phyloP scores from a whole-genome alignment of 305 asterid genomes.

The Fraxinus paxiana region DNA sequence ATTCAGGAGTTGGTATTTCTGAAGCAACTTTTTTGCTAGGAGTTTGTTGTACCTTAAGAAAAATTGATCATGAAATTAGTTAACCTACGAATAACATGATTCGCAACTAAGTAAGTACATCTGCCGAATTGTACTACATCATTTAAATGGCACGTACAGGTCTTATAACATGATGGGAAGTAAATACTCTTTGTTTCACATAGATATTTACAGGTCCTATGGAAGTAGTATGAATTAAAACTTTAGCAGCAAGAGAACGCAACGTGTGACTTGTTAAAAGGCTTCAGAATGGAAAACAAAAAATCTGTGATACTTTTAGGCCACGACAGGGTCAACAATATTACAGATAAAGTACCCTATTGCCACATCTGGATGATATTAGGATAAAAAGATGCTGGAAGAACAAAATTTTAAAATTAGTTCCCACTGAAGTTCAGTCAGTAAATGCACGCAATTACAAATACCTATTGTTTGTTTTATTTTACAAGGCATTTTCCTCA shows the following conservation, averaged over 20 bases:
- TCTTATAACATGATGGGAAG: not conserved
- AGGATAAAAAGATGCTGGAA: slow-evolving; percentile 2
- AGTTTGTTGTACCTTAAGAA: slow-evolving; percentile 56
- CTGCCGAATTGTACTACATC: slow-evolving; percentile 12
- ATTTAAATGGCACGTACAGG: not conserved
- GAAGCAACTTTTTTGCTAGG: slow-evolving; percentile 64
- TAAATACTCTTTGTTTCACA: not conserved
- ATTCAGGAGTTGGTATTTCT: slow-evolving; percentile 95
- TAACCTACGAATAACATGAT: not conserved
- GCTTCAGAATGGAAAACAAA: not conserved
- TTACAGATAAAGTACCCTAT: not conserved
- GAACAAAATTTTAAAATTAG: slow-evolving; percentile 7
- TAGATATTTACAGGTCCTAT: not conserved
- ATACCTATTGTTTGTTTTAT: not conserved
- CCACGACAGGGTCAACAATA: not conserved
- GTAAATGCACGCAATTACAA: not conserved
- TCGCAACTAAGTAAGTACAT: not conserved
- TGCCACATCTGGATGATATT: not conserved
- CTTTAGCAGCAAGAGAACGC: not conserved
- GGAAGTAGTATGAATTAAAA: slow-evolving; percentile 1
- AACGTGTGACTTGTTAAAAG: not conserved
- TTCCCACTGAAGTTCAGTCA: not conserved
- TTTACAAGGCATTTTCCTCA: not conserved
- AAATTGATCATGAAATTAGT: slow-evolving; percentile 13
- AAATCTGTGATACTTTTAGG: not conserved